Percentiles rank a stretch among this genome's conserved stretches.
These are phyloP conservation scores for Pleurotus cornucopiae DNA, from an alignment of 768 basidiomycete species.

Conservation along the genomic window DNA sequence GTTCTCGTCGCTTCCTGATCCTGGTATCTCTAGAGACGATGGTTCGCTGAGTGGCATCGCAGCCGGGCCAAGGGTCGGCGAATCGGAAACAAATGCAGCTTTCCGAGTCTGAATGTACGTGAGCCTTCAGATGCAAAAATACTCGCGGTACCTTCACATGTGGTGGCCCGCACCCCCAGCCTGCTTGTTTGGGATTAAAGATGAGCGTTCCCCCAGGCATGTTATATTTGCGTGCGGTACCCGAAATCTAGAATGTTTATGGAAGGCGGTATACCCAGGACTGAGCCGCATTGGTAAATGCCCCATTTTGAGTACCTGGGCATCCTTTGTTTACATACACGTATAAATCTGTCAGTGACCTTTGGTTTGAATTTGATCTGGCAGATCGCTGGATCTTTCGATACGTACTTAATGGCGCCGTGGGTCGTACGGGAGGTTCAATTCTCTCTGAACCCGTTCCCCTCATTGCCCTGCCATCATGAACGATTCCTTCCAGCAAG, in stretches of 20 bases:
- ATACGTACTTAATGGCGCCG: conserved; percentile 60
- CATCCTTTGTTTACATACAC: conserved; percentile 9
- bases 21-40: neutral
- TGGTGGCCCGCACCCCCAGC: conserved; percentile 5
- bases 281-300: conserved; percentile 2
- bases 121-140: conserved; percentile 1
- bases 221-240: conserved; percentile 7
- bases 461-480: conserved; percentile 48
- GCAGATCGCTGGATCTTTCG: conserved; percentile 24
- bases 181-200: conserved; percentile 6
- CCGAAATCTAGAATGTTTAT: conserved; percentile 4
- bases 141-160: conserved; percentile 7
- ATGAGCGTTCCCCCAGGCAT: neutral
- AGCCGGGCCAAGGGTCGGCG: neutral
- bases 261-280: neutral
- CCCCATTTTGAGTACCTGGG: conserved; percentile 7
- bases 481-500: conserved; percentile 45
- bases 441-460: conserved; percentile 44
- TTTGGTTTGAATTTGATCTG: conserved; percentile 42
- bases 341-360: conserved; percentile 15
- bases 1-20: conserved; percentile 8
- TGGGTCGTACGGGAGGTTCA: conserved; percentile 47
- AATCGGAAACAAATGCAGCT: conserved; percentile 4
- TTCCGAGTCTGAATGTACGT: neutral
- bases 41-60: conserved; percentile 2